Evolutionary conservation across 2,329 filamentous ascomycete genomes (phyloP).

Genomic region (Scopulariopsis brevicaulis): DNA sequence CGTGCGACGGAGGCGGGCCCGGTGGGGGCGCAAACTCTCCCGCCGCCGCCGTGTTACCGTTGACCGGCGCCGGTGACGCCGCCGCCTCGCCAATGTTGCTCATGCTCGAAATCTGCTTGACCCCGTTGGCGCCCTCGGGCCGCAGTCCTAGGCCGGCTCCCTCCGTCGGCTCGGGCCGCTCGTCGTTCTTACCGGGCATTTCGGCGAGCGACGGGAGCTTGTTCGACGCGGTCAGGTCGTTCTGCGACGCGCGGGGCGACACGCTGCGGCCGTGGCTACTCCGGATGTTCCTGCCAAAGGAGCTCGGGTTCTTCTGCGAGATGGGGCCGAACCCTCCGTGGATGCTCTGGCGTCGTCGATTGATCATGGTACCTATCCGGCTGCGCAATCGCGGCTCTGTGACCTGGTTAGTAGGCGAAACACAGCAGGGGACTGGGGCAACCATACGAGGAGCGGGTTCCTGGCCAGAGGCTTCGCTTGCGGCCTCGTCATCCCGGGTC

Average conservation of each 20-base stretch:
- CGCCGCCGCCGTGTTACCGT: slow-evolving; percentile 35
- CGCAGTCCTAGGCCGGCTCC: slow-evolving; percentile 11
- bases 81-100: neutral
- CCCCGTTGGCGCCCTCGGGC: slow-evolving; percentile 34
- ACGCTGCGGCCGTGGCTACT: slow-evolving; percentile 49
- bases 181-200: slow-evolving; percentile 24
- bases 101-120: slow-evolving; percentile 8
- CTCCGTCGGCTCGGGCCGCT: neutral
- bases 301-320: slow-evolving; percentile 37
- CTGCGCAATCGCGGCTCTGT: slow-evolving; percentile 15
- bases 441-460: slow-evolving; percentile 13
- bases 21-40: slow-evolving; percentile 39
- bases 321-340: slow-evolving; percentile 48
- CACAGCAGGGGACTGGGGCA: neutral
- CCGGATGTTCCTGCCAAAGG: slow-evolving; percentile 50
- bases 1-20: slow-evolving; percentile 36
- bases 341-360: slow-evolving; percentile 54
- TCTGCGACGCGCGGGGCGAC: slow-evolving; percentile 48
- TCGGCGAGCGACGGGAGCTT: slow-evolving; percentile 44
- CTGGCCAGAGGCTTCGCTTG: slow-evolving; percentile 27
- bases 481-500: slow-evolving; percentile 20
- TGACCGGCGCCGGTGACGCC: slow-evolving; percentile 21
- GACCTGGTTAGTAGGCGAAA: neutral
- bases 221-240: slow-evolving; percentile 43
- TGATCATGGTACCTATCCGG: slow-evolving; percentile 59